These are phyloP conservation scores for Pachysandra terminalis DNA, from an alignment of 164 flowering plant genomes.

Conservation along the genomic window DNA sequence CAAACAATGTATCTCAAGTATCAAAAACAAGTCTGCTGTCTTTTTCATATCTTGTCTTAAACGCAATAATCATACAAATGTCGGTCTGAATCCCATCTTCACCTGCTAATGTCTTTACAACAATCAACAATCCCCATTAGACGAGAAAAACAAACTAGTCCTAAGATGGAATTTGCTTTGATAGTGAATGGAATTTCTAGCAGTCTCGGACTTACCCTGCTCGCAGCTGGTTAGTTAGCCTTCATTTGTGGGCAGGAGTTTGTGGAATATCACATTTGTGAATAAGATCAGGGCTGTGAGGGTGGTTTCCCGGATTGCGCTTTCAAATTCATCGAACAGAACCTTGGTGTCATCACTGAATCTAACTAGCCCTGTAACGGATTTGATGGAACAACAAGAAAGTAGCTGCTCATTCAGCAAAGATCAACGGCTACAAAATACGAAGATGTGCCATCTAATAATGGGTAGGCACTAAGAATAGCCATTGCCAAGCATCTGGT, in stretches of 20 bases:
- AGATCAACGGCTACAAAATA: slow-evolving; percentile 21
- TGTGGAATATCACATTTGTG: slow-evolving; percentile 23
- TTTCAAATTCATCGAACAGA: slow-evolving; percentile 19
- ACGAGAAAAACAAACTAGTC: too few species aligned
- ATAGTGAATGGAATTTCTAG: slow-evolving; percentile 32
- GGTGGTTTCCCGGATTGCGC: slow-evolving; percentile 28
- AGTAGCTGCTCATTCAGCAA: slow-evolving; percentile 8
- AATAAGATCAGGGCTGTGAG: slow-evolving; percentile 20
- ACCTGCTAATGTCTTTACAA: too few species aligned
- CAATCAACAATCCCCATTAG: too few species aligned
- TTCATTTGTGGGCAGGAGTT: slow-evolving; percentile 26
- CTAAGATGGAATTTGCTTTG: too few species aligned
- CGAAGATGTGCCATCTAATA: slow-evolving; percentile 24
- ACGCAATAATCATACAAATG: too few species aligned
- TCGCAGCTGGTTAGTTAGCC: slow-evolving; percentile 14
- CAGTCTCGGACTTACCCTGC: slow-evolving; percentile 23
- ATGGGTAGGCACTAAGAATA: slow-evolving; percentile 12
- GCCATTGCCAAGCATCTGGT: slow-evolving; percentile 29
- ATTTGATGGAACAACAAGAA: slow-evolving; percentile 8
- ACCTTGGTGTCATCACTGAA: slow-evolving; percentile 24
- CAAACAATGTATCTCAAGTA: too few species aligned
- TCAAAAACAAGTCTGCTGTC: too few species aligned
- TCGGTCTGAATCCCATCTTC: too few species aligned
- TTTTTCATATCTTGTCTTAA: too few species aligned
- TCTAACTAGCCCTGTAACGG: slow-evolving; percentile 19